These are phyloP conservation scores for Picea engelmannii DNA, from an alignment of 83 land plant genomes.

Conservation along the genomic window DNA sequence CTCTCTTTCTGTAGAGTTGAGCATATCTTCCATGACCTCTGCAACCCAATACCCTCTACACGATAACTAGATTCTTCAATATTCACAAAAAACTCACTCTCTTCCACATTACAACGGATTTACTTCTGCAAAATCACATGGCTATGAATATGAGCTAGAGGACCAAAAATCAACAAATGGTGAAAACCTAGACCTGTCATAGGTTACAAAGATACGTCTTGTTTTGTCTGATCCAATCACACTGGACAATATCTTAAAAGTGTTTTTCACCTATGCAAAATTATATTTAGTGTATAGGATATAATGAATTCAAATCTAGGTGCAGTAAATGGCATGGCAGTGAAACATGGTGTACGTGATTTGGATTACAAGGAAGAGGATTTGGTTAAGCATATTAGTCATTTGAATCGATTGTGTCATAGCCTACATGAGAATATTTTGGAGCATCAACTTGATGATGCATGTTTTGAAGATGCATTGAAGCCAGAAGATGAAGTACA, in stretches of 20 bases:
- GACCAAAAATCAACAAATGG: constrained; percentile 52
- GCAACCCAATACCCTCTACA: too few species aligned
- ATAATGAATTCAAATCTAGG: constrained; percentile 23
- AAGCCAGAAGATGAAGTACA: constrained; percentile 20
- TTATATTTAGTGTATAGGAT: constrained; percentile 60
- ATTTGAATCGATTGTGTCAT: constrained; percentile 59
- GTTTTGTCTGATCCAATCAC: constrained; percentile 83
- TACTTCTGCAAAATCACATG: constrained; percentile 19
- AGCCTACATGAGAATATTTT: constrained; percentile 46
- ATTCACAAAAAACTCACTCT: too few species aligned
- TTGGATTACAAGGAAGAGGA: constrained; percentile 17
- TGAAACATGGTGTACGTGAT: neutral
- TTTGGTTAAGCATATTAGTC: constrained; percentile 48
- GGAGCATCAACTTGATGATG: constrained; percentile 63
- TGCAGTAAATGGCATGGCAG: neutral
- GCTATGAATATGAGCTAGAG: constrained; percentile 44
- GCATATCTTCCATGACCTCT: too few species aligned
- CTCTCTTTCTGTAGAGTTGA: too few species aligned
- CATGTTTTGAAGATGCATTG: constrained; percentile 70
- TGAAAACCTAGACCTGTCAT: constrained; percentile 53
- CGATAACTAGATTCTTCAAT: too few species aligned
- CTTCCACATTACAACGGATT: too few species aligned
- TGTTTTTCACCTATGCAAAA: constrained; percentile 77
- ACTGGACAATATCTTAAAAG: constrained; percentile 55
- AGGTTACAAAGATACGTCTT: constrained; percentile 86